phyloP scores from a whole-genome alignment of 306 rosid genomes.

The Citrullus colocynthis region DNA sequence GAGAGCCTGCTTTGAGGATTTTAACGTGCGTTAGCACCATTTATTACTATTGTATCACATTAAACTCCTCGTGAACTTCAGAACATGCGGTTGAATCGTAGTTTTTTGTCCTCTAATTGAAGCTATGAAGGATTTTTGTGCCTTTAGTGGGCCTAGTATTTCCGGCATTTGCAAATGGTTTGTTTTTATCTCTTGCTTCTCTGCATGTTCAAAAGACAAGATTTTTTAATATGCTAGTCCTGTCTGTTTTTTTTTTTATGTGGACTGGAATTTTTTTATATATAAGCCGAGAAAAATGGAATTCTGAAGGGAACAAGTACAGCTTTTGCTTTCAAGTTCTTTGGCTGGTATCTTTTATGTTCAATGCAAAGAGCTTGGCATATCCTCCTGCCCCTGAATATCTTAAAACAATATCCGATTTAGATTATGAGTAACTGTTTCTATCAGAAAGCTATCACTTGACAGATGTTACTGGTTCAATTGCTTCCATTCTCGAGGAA shows the following conservation, averaged over 20 bases:
- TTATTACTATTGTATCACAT: not conserved
- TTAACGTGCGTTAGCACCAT: not conserved
- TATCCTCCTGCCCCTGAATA: not conserved
- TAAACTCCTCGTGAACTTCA: not conserved
- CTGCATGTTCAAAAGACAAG: not conserved
- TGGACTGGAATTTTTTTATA: not conserved
- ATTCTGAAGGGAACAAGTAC: not conserved
- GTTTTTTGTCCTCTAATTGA: not conserved
- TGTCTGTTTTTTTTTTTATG: not conserved
- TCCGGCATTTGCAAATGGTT: constrained; percentile 2
- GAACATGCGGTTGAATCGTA: not conserved
- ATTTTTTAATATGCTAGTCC: not conserved
- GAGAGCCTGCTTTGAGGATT: not conserved
- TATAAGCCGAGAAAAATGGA: not conserved
- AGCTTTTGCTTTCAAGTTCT: not conserved
- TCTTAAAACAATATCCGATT: not conserved
- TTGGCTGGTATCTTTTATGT: not conserved
- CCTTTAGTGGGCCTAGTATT: not conserved
- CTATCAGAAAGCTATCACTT: not conserved
- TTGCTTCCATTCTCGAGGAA: not conserved
- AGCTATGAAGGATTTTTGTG: not conserved
- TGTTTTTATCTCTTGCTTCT: not conserved
- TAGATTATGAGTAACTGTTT: not conserved
- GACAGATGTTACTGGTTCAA: not conserved
- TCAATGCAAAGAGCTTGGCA: not conserved